Evolutionary conservation across 2,329 filamentous ascomycete species (phyloP).

Genomic region (Sclerotinia nivalis): DNA sequence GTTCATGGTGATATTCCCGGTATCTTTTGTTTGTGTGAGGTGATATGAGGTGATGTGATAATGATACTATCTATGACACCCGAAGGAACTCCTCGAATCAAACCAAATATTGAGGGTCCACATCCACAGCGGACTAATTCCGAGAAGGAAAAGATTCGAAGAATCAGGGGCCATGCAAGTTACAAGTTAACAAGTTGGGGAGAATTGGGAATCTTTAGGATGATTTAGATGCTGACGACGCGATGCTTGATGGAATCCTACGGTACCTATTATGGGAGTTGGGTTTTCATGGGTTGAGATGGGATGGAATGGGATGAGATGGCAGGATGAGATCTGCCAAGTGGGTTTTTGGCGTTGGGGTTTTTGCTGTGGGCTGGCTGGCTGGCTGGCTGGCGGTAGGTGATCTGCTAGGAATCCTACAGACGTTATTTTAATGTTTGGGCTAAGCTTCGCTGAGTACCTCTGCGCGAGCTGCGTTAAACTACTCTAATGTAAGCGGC

Average conservation of each 20-base stretch:
- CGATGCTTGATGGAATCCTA: background rate
- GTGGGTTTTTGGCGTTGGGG: background rate
- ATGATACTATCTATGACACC: background rate
- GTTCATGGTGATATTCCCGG: background rate
- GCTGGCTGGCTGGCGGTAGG: background rate
- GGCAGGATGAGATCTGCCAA: background rate
- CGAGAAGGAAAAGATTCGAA: background rate
- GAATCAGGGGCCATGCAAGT: background rate
- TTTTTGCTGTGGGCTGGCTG: background rate
- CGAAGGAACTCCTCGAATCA: background rate
- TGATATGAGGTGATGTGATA: background rate
- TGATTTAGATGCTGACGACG: background rate
- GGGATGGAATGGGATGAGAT: background rate
- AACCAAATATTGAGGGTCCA: background rate
- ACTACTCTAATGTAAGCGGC: background rate
- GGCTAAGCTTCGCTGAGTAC: background rate
- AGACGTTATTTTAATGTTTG: slow-evolving; percentile 23
- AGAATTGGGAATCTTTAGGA: background rate
- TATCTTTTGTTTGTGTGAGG: background rate
- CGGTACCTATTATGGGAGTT: slow-evolving; percentile 1
- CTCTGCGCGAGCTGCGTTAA: background rate
- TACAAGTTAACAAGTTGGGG: background rate
- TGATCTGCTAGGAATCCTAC: slow-evolving; percentile 4
- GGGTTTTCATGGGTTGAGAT: background rate
- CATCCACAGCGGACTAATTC: background rate